These are phyloP conservation scores for Cryptococcus depauperatus DNA, from an alignment of 1,284 basidiomycete species.

Conservation along the genomic window DNA sequence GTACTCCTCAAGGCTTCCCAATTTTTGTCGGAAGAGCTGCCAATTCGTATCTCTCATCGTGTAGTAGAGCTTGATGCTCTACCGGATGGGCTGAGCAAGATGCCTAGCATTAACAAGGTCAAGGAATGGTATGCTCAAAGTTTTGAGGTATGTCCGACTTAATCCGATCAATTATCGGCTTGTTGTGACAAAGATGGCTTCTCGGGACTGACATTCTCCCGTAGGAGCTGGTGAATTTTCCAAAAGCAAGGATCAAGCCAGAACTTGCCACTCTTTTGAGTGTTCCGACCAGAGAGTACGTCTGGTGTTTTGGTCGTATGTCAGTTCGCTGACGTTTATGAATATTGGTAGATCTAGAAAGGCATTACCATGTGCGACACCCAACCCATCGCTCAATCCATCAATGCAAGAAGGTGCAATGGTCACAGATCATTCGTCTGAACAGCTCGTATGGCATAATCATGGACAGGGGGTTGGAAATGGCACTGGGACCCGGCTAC, in stretches of 20 bases:
- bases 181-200: too few species aligned
- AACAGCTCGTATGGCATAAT: not conserved
- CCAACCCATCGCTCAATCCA: constrained; percentile 43
- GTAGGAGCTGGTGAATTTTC: constrained; percentile 83
- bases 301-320: not conserved
- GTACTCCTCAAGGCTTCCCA: constrained; percentile 78
- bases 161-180: too few species aligned
- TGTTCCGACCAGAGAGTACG: constrained; percentile 45
- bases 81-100: constrained; percentile 81
- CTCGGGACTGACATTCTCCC: too few species aligned
- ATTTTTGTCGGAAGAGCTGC: constrained; percentile 69
- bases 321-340: not conserved
- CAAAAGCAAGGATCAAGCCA: constrained; percentile 59
- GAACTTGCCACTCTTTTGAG: constrained; percentile 59
- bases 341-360: not conserved
- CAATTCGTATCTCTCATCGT: constrained; percentile 88
- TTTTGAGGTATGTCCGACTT: constrained; percentile 65
- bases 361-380: constrained; percentile 33
- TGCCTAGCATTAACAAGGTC: constrained; percentile 90
- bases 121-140: constrained; percentile 99
- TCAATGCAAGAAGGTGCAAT: constrained; percentile 37
- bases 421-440: constrained; percentile 8
- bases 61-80: constrained; percentile 94
- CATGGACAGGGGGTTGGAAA: constrained; percentile 6
- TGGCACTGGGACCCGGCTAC: constrained; percentile 12